Evolutionary conservation across 2,329 filamentous ascomycete species (phyloP).

Genomic region (Diplodia sapinea): DNA sequence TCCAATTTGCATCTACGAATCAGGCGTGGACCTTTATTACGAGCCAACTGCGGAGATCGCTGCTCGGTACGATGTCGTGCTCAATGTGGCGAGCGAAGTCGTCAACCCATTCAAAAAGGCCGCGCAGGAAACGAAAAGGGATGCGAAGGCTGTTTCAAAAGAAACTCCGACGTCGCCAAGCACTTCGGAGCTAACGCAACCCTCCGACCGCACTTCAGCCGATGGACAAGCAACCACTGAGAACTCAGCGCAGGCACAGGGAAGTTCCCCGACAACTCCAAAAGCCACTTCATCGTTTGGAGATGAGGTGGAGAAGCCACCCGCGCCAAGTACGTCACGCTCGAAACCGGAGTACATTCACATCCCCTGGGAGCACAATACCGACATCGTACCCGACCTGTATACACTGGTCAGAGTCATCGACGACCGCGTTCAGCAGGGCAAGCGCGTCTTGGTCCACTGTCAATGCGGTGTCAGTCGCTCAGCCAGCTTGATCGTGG

Average conservation of each 20-base stretch:
- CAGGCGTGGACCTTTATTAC: slow-evolving; percentile 77
- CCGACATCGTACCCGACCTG: slow-evolving; percentile 79
- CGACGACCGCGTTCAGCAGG: slow-evolving; percentile 71
- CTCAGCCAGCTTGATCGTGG: slow-evolving; percentile 84
- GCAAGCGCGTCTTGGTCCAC: slow-evolving; percentile 80
- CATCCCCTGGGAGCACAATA: slow-evolving; percentile 88
- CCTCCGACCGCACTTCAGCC: slow-evolving; percentile 33
- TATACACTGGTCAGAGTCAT: slow-evolving; percentile 77
- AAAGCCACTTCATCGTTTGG: slow-evolving; percentile 53
- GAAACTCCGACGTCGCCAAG: slow-evolving; percentile 26
- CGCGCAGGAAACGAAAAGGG: slow-evolving; percentile 32
- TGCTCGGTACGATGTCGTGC: slow-evolving; percentile 77
- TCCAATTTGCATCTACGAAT: slow-evolving; percentile 80
- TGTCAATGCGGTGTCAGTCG: slow-evolving; percentile 87
- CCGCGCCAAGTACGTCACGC: slow-evolving; percentile 33
- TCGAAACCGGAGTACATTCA: slow-evolving; percentile 79
- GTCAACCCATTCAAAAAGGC: slow-evolving; percentile 69
- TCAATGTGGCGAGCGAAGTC: slow-evolving; percentile 85
- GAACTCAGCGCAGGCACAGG: slow-evolving; percentile 32
- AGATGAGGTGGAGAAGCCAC: slow-evolving; percentile 35
- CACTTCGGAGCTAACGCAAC: slow-evolving; percentile 21
- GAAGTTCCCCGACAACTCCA: slow-evolving; percentile 56
- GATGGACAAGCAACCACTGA: slow-evolving; percentile 32
- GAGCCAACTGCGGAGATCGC: slow-evolving; percentile 82
- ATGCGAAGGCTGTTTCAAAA: slow-evolving; percentile 26